Base-by-base conservation (phyloP, 139 green algal genomes). In the Ettlia oleoabundans region DNA sequence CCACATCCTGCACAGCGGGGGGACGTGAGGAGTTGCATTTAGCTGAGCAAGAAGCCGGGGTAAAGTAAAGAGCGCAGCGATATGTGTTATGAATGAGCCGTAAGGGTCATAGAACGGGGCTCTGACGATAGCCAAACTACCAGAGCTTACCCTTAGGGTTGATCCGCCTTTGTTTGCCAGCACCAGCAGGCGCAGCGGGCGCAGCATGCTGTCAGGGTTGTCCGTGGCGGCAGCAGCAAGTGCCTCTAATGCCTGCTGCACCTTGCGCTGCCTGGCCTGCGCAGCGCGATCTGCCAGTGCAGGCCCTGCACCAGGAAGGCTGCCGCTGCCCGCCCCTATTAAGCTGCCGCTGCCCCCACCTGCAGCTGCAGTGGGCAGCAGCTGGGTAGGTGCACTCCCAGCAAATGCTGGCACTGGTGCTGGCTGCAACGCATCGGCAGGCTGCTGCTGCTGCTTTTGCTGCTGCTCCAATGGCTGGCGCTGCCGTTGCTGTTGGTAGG, bases 151-250 rank as follows among this genome's bases (percentile, higher is more conserved):
- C 43, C 43, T 13, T n/a, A 77, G 42, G 26, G 52, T 15, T 30
- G 40, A 18, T n/a, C 70, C 70, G 70, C 70, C 70, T 30, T 77
- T 77, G 43, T n/a, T n/a, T 1, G n/a, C 70, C n/a, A 53, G 26
- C 13, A 42, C 42, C 70, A 77, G 43, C 42, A 77, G 43, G n/a
- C 30, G 42, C 70, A 77, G 70, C 70, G 70, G 70, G 70, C 70
- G 70, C 70, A 77, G 70, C 70, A 77, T 77, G 70, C 70, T 63
- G 10, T 77, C 70, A 18, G 42, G 15, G n/a, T 30, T 77, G 1
- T 21, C 30, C n/a, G 22, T 33, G 43, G 40, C 42, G 8, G 70
- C 70, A 5, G 28, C 70, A n/a, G 40, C 70, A 43, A 77, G 63
- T n/a, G 70, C 70, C 70, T 40, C 38, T 42, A 77, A 42, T 21